A percentile compares a stretch with the other conserved stretches of the same genome.
phyloP scores from a whole-genome alignment of 495 filamentous ascomycete species.

The Neurospora cerealis region DNA sequence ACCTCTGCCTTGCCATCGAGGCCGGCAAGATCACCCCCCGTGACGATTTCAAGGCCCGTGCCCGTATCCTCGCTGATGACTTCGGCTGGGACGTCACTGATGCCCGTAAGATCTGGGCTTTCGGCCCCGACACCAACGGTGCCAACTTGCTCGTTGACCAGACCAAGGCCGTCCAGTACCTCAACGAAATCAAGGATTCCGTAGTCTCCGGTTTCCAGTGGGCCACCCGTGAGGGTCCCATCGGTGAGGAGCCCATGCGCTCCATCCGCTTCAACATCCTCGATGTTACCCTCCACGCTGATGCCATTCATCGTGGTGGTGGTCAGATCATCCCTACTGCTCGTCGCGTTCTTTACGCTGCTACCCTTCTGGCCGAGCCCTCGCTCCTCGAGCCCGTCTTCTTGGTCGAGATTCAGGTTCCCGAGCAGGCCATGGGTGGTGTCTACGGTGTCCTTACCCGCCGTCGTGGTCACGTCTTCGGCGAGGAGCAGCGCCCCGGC shows the following conservation, averaged over 20 bases:
- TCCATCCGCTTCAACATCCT: conserved; percentile 96
- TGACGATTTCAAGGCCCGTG: conserved; percentile 99
- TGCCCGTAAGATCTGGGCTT: conserved; percentile 99
- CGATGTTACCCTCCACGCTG: conserved; percentile 98
- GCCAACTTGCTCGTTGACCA: conserved; percentile 98
- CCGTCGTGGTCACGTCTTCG: conserved; percentile 96
- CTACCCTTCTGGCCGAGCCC: conserved; percentile 82
- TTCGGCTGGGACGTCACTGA: conserved; percentile 99
- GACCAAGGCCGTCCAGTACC: conserved; percentile 99
- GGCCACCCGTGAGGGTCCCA: conserved; percentile 93
- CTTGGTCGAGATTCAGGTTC: conserved; percentile 98
- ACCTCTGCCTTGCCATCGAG: conserved; percentile 86
- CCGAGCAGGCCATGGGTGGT: conserved; percentile 97
- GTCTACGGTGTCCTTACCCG: conserved; percentile 99
- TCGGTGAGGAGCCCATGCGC: conserved; percentile 98
- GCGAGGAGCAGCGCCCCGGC: conserved; percentile 93
- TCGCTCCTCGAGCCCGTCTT: conserved; percentile 93
- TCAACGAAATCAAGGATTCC: conserved; percentile 99
- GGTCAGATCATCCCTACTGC: conserved; percentile 97
- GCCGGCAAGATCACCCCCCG: conserved; percentile 82
- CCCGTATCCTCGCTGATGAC: conserved; percentile 93
- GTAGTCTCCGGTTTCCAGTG: conserved; percentile 99
- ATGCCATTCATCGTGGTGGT: conserved; percentile 99
- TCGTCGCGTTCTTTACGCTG: conserved; percentile 93
- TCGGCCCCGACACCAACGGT: conserved; percentile 94